phyloP scores from a whole-genome alignment of 2,329 filamentous ascomycete species.

The Venturia effusa region DNA sequence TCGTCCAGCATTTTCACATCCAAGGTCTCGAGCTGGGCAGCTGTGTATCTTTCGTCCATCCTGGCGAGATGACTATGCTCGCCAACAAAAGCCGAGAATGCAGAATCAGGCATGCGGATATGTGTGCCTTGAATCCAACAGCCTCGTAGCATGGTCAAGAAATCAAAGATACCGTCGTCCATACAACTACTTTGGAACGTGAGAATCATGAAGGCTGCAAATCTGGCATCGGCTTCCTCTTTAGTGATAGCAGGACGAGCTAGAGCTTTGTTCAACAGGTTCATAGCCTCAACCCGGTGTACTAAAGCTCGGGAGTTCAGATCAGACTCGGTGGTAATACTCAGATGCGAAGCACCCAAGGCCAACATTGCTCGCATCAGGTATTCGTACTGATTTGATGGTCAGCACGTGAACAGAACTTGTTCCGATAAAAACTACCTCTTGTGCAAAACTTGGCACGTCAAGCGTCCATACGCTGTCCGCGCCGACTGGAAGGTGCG shows the following conservation, averaged over 20 bases:
- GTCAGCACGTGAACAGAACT: constrained; percentile 6
- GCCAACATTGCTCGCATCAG: constrained; percentile 62
- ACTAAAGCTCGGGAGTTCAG: constrained; percentile 48
- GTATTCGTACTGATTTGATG: constrained; percentile 43
- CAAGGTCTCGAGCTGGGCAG: constrained; percentile 15
- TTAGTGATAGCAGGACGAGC: constrained; percentile 23
- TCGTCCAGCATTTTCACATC: constrained; percentile 21
- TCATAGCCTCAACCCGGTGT: constrained; percentile 56
- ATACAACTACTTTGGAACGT: constrained; percentile 28
- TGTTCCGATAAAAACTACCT: constrained; percentile 33
- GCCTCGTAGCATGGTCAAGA: constrained; percentile 27
- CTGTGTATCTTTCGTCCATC: constrained; percentile 21
- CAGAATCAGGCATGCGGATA: background rate
- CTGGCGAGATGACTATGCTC: constrained; percentile 20
- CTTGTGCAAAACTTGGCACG: constrained; percentile 56
- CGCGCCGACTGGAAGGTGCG: constrained; percentile 53
- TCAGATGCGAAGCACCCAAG: constrained; percentile 55
- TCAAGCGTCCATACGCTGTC: constrained; percentile 57
- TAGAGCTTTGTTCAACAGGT: constrained; percentile 28
- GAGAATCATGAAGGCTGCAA: constrained; percentile 26
- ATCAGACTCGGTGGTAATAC: constrained; percentile 35
- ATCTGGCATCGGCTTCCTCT: constrained; percentile 25
- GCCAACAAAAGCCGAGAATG: background rate
- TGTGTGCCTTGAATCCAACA: constrained; percentile 22
- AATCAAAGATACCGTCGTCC: constrained; percentile 26